A percentile compares a stretch with the other conserved stretches of the same genome.
These are phyloP conservation scores for Croton laevigatus DNA, from an alignment of 441 rosid species.

Conservation along the genomic window DNA sequence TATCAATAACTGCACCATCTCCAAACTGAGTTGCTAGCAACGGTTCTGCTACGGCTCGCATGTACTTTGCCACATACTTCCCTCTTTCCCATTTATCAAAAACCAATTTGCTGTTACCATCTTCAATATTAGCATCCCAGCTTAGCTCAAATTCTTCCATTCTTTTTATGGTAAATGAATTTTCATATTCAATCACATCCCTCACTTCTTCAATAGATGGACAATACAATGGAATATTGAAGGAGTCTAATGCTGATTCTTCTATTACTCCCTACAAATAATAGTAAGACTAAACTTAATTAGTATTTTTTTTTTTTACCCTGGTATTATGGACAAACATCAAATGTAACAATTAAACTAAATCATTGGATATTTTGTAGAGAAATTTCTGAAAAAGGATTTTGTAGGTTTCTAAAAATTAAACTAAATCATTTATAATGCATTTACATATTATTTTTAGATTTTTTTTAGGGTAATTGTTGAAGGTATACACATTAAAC, in stretches of 20 bases:
- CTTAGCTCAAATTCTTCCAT: not conserved
- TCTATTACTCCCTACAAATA: conserved; percentile 7
- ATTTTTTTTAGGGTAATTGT: no score
- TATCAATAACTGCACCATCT: not conserved
- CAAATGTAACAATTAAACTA: no score
- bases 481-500: no score
- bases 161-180: not conserved
- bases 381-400: no score
- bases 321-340: no score
- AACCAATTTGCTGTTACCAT: not conserved
- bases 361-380: no score
- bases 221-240: conserved; percentile 1
- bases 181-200: conserved; percentile 3
- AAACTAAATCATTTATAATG: no score
- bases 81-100: conserved; percentile 9
- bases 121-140: not conserved
- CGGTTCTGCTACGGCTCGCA: conserved; percentile 4
- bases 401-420: no score
- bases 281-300: no score
- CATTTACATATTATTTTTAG: no score
- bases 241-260: conserved; percentile 2
- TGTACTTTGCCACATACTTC: not conserved
- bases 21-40: conserved; percentile 5
- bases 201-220: conserved; percentile 2
- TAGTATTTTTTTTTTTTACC: no score